phyloP scores from a whole-genome alignment of 176 grass and related monocot species.

The Aegilops sharonensis region DNA sequence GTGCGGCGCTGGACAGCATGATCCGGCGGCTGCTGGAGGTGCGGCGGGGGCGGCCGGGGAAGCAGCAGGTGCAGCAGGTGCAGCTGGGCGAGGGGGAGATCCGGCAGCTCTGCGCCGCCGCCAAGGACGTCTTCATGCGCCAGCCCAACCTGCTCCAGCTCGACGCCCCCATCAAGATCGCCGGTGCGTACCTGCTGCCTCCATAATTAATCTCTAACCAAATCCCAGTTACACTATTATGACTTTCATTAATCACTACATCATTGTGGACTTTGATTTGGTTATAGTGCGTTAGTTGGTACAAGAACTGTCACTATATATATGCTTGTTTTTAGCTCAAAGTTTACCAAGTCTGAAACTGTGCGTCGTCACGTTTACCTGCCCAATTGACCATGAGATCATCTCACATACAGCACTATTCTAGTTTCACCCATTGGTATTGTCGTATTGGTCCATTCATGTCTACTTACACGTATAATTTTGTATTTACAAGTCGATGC shows the following conservation, averaged over 20 bases:
- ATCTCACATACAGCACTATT: no score
- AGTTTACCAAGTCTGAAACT: no score
- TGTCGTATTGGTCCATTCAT: neutral
- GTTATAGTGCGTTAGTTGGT: no score
- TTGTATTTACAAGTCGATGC: no score
- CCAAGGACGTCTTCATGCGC: conserved; percentile 54
- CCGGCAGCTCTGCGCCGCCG: conserved; percentile 50
- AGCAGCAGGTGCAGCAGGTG: neutral
- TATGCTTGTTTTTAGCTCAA: no score
- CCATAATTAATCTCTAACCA: neutral
- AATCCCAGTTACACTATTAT: neutral
- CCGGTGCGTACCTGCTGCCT: conserved; percentile 8
- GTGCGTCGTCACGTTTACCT: no score
- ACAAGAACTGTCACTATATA: no score
- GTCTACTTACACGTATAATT: no score
- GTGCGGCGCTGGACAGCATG: conserved; percentile 32
- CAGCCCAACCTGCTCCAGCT: conserved; percentile 65
- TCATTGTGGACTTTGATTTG: no score
- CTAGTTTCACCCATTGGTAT: neutral
- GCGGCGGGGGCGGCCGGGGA: neutral
- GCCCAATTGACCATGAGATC: no score
- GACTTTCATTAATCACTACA: no score
- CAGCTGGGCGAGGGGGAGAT: conserved; percentile 60
- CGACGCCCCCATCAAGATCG: conserved; percentile 57
- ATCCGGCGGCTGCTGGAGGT: conserved; percentile 53